Percentiles rank a stretch among this genome's conserved stretches.
phyloP scores from a whole-genome alignment of 345 rosid genomes.

The Draba incana region DNA sequence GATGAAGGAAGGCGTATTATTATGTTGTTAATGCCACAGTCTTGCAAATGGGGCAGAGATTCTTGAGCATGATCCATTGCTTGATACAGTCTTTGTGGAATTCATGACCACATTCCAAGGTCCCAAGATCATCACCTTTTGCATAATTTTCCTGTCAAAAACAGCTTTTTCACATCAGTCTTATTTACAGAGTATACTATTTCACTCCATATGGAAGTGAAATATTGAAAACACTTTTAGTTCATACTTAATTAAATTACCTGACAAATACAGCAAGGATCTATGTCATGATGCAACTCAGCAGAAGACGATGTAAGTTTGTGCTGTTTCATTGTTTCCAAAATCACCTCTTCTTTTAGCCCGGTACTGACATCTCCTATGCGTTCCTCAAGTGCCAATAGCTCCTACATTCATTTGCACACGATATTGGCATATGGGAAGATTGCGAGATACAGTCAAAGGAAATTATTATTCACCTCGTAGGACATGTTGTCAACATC shows the following conservation, averaged over 20 bases:
- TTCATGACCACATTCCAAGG: conserved; percentile 77
- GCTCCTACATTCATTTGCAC: conserved; percentile 56
- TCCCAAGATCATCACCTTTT: conserved; percentile 74
- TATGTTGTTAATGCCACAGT: conserved; percentile 59
- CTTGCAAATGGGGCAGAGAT: conserved; percentile 89
- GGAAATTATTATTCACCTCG: conserved; percentile 57
- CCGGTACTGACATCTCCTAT: conserved; percentile 93
- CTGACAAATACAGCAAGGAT: conserved; percentile 95
- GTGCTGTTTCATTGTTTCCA: conserved; percentile 56
- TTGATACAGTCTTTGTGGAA: conserved; percentile 78
- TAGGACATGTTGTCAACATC: conserved; percentile 98
- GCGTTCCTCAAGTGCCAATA: conserved; percentile 87
- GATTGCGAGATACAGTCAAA: conserved; percentile 8
- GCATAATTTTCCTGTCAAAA: conserved; percentile 72
- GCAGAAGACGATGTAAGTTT: conserved; percentile 40
- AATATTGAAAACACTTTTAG: conserved; percentile 12
- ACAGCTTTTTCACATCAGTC: conserved; percentile 21
- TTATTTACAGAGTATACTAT: neutral
- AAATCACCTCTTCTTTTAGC: conserved; percentile 68
- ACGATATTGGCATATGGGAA: conserved; percentile 1
- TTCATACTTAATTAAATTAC: conserved; percentile 42
- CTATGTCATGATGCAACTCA: conserved; percentile 47
- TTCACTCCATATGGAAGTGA: conserved; percentile 4
- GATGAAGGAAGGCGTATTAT: conserved; percentile 7
- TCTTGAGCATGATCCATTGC: conserved; percentile 85